A percentile compares a stretch with the other conserved stretches of the same genome.
Evolutionary conservation across 176 grass and related monocot species (phyloP).

Genomic region (Carex parvula): DNA sequence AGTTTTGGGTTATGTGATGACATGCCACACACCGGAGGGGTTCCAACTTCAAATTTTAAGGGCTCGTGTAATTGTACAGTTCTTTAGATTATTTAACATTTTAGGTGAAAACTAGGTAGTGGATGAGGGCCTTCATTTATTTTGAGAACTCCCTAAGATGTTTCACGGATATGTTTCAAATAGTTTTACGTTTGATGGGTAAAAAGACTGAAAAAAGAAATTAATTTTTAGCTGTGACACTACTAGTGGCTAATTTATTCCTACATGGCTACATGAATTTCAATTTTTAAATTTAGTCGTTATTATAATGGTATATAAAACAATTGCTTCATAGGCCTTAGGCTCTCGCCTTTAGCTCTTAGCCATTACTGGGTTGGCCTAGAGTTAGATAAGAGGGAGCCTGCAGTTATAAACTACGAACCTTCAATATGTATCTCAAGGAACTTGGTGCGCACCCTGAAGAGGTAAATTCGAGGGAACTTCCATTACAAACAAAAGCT

Average conservation of each 20-base stretch:
- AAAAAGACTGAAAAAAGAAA: not conserved
- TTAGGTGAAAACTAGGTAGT: slow-evolving; percentile 21
- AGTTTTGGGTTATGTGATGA: not conserved
- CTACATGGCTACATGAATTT: not conserved
- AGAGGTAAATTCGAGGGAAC: too few relatives aligned
- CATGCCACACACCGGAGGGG: not conserved
- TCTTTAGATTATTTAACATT: slow-evolving; percentile 17
- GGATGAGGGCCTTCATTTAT: slow-evolving; percentile 16
- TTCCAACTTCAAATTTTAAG: slow-evolving; percentile 1
- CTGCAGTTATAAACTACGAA: too few relatives aligned
- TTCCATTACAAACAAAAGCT: too few relatives aligned
- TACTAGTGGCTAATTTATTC: not conserved
- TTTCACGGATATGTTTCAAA: slow-evolving; percentile 16
- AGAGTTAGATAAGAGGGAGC: too few relatives aligned
- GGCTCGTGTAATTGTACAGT: slow-evolving; percentile 26
- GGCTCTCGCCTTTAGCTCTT: not conserved
- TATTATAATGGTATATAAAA: not conserved
- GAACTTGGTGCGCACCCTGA: too few relatives aligned
- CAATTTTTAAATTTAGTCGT: not conserved
- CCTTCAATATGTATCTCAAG: too few relatives aligned
- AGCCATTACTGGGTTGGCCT: not conserved
- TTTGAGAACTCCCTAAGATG: not conserved
- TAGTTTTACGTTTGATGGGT: not conserved
- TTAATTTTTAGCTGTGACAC: not conserved
- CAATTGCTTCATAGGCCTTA: not conserved